Percentiles rank a stretch among this genome's conserved stretches.
Evolutionary conservation across 176 grass and related monocot species (phyloP).

Genomic region (Paspalum notatum): DNA sequence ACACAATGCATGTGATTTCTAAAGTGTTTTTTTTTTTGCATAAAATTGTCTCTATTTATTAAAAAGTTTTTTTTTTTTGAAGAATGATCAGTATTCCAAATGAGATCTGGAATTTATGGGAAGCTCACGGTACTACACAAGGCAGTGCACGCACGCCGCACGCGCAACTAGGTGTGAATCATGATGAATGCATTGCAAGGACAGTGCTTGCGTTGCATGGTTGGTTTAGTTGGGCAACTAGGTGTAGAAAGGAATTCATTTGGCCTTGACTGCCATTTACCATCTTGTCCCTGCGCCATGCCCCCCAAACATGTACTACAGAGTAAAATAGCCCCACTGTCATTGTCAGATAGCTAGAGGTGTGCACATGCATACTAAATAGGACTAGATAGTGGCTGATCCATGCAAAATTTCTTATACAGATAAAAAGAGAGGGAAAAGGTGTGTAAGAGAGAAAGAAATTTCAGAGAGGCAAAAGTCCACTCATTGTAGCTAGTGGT

Average conservation of each 20-base stretch:
- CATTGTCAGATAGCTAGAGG: conserved; percentile 11
- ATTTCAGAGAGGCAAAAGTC: conserved; percentile 17
- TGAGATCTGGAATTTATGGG: conserved; percentile 3
- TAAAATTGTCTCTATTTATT: background rate
- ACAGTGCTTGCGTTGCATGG: conserved; percentile 19
- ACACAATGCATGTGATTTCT: background rate
- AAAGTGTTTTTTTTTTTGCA: background rate
- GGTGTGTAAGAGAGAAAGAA: background rate
- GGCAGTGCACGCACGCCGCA: conserved; percentile 20
- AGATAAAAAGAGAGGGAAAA: background rate
- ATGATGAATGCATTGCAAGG: conserved; percentile 37
- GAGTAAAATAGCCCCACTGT: conserved; percentile 30
- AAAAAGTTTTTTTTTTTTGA: background rate
- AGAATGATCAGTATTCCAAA: background rate
- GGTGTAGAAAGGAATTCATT: conserved; percentile 27
- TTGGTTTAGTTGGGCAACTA: conserved; percentile 21
- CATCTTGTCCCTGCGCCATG: conserved; percentile 1
- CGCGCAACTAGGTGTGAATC: conserved; percentile 25
- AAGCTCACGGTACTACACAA: background rate
- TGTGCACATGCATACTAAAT: background rate
- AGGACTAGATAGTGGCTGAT: conserved; percentile 5
- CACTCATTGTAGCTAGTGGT: conserved; percentile 29
- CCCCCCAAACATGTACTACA: conserved; percentile 24
- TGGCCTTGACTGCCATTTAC: conserved; percentile 25
- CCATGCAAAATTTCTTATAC: conserved; percentile 17